Evolutionary conservation across 2,329 filamentous ascomycete species (phyloP), one percentile per base, ranked within the genome.

Genomic region (Monilinia polystroma): DNA sequence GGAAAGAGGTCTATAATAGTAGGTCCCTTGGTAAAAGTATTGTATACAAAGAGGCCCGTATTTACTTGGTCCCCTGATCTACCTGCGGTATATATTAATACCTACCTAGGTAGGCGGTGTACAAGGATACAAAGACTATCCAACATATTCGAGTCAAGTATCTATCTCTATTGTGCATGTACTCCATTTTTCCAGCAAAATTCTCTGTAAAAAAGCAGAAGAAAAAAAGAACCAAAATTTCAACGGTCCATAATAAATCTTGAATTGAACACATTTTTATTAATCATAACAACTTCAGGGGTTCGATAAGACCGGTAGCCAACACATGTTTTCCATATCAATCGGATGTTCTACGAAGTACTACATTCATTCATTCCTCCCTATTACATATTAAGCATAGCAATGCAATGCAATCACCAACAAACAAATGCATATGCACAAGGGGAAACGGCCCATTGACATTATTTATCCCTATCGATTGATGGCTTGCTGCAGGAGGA

Each of bases 51-150:
- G 16, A 18, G 55, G 41, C 32, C 41, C 56, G 47, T 26, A 16
- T 18, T 32, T 18, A 35, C 47, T 32, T 59, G 56, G 29, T 59
- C 57, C 57, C 57, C 29, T 49, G 57, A 59, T 59, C 57, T 49
- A 49, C 43, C 18, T 49, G 43, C 49, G 57, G 43, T 47, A 20
- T 35, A 32, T 35, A 35, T 59, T 35, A 23, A 49, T 45, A 57
- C 29, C 29, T 45, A 57, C 29, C 29, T 29, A 29, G 29, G 29
- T 26, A 51, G 47, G 29, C 29, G 57, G 57, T 60, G 20, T n/a
- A 35, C 20, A 55, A n/a, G 52, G 52, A 35, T 54, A 0, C 2
- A 54, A 54, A 35, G 4, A 11, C 4, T 35, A 54, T 54, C 8
- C 20, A 35, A n/a, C 38, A 20, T 45, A 45, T 58, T 45, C 23